phyloP scores from a whole-genome alignment of 164 flowering plant species.

The Paratinospora sagittata region DNA sequence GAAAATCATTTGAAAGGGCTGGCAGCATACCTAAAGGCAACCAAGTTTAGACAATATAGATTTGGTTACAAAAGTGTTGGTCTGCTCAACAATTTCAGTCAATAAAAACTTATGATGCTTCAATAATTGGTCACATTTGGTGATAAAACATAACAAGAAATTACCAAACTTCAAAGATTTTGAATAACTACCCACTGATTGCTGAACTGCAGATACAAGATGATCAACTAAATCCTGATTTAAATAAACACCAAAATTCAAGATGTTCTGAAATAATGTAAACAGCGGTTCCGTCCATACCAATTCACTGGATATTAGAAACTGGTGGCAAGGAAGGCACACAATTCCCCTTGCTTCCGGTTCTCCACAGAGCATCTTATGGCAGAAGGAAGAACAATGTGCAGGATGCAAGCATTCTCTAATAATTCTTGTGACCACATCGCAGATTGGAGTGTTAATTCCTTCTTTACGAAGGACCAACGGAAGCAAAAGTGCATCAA shows the following conservation, averaged over 20 bases:
- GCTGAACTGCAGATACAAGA: constrained; percentile 32
- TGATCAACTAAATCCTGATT: constrained; percentile 51
- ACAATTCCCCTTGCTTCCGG: constrained; percentile 29
- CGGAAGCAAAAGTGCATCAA: constrained; percentile 51
- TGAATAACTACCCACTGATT: constrained; percentile 36
- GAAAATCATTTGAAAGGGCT: neutral
- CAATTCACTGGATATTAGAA: constrained; percentile 39
- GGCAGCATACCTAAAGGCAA: constrained; percentile 21
- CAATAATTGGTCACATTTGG: constrained; percentile 38
- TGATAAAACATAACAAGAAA: constrained; percentile 57
- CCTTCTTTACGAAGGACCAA: constrained; percentile 44
- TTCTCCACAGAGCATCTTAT: constrained; percentile 44
- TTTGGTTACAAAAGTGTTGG: constrained; percentile 59
- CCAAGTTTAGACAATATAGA: constrained; percentile 52
- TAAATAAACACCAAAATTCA: constrained; percentile 48
- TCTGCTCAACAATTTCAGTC: constrained; percentile 35
- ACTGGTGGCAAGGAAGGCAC: constrained; percentile 49
- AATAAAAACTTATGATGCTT: constrained; percentile 41
- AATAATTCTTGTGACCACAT: constrained; percentile 47
- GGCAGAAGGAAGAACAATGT: constrained; percentile 74
- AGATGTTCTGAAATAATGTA: constrained; percentile 48
- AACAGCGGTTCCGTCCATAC: constrained; percentile 75
- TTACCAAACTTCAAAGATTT: constrained; percentile 67
- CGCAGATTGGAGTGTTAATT: constrained; percentile 48
- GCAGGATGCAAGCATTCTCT: constrained; percentile 72